Conservation (phyloP, 495 filamentous ascomycete species). For the Endocarpon pusillum region DNA sequence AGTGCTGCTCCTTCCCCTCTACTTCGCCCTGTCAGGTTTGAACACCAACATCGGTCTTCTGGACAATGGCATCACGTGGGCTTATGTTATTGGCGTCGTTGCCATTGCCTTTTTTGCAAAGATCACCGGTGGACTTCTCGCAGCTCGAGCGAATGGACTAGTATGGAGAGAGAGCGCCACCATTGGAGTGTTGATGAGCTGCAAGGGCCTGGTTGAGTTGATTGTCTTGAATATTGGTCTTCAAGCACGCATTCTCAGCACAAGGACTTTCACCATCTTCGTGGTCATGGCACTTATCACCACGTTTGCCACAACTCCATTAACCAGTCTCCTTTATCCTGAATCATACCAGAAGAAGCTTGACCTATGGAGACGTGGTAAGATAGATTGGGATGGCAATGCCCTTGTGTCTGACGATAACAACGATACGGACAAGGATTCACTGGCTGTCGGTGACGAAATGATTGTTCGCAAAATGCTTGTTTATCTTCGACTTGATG, state of each 20-base stretch:
- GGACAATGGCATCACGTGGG: constrained; percentile 73
- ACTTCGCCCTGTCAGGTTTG: constrained; percentile 86
- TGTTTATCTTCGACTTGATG: constrained; percentile 72
- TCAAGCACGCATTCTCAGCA: constrained; percentile 76
- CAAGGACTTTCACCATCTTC: constrained; percentile 88
- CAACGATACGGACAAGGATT: constrained; percentile 17
- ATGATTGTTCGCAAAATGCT: constrained; percentile 34
- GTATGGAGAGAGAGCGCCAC: constrained; percentile 88
- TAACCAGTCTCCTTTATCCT: constrained; percentile 66
- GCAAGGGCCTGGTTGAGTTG: constrained; percentile 88
- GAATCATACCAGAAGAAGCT: constrained; percentile 83
- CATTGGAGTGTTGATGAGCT: constrained; percentile 91
- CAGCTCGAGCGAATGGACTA: constrained; percentile 59
- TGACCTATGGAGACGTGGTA: constrained; percentile 74
- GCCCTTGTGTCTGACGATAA: constrained; percentile 23
- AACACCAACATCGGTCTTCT: constrained; percentile 79
- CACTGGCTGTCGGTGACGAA: constrained; percentile 19
- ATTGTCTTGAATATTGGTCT: constrained; percentile 95
- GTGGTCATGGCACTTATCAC: constrained; percentile 96
- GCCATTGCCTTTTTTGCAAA: constrained; percentile 74
- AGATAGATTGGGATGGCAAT: constrained; percentile 86
- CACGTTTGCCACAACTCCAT: constrained; percentile 77
- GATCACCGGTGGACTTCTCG: constrained; percentile 67
- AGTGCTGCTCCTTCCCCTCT: constrained; percentile 80
- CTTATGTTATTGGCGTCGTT: constrained; percentile 75